phyloP scores from a whole-genome alignment of 1,284 basidiomycete species.

The Volvariella surrecta region DNA sequence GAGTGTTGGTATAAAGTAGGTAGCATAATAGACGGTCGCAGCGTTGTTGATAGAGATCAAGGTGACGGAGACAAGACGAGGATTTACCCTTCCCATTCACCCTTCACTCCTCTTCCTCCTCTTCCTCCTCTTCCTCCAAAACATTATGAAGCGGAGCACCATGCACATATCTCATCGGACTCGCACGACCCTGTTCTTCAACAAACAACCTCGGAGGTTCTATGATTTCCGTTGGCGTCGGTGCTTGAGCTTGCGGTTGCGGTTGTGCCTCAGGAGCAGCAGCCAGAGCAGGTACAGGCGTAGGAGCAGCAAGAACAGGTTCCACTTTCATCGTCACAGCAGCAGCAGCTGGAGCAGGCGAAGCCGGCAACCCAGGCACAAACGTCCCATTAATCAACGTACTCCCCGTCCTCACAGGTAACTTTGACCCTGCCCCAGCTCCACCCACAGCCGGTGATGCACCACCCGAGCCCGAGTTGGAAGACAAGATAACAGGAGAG shows the following conservation, averaged over 20 bases:
- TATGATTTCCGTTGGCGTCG: too few species aligned
- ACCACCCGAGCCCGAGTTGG: constrained; percentile 20
- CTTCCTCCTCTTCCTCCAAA: constrained; percentile 71
- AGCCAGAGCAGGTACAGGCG: background rate
- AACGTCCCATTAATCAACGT: too few species aligned
- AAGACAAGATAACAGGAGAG: constrained; percentile 27
- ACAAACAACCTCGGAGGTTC: constrained; percentile 24
- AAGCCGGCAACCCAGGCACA: constrained; percentile 13
- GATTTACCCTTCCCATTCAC: background rate
- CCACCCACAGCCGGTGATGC: too few species aligned
- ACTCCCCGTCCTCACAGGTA: too few species aligned
- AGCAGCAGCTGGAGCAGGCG: constrained; percentile 12
- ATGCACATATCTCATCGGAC: constrained; percentile 74
- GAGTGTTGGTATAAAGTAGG: too few species aligned
- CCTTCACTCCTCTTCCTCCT: constrained; percentile 12
- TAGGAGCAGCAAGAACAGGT: background rate
- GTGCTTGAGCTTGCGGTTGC: constrained; percentile 13
- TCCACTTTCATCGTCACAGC: background rate
- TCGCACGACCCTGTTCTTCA: constrained; percentile 43
- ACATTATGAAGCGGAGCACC: constrained; percentile 85
- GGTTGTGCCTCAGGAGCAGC: constrained; percentile 6
- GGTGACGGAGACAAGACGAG: too few species aligned
- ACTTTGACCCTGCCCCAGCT: too few species aligned
- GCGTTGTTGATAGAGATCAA: too few species aligned
- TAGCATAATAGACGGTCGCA: too few species aligned